Conservation (phyloP, 2,329 filamentous ascomycete genomes). For the Decorospora gaudefroyi region DNA sequence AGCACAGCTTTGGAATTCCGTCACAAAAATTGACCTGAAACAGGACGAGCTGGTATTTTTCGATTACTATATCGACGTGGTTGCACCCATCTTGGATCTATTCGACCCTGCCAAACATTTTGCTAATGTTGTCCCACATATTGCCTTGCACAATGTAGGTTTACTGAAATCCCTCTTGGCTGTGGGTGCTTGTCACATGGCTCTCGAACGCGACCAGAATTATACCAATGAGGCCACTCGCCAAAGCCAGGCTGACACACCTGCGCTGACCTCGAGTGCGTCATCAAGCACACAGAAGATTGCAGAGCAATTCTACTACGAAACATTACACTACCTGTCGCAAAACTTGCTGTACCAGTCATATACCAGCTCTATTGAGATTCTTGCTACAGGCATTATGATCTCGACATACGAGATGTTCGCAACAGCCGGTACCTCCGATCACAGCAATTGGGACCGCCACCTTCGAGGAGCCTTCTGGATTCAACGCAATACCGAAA, state of each 20-base stretch:
- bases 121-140: constrained; percentile 38
- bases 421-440: constrained; percentile 53
- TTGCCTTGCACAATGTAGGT: constrained; percentile 59
- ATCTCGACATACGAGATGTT: constrained; percentile 69
- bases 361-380: constrained; percentile 62
- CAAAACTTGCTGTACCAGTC: constrained; percentile 62
- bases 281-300: constrained; percentile 42
- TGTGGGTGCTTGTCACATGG: constrained; percentile 57
- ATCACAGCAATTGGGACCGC: constrained; percentile 60
- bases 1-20: constrained; percentile 33
- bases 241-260: constrained; percentile 30
- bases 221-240: constrained; percentile 28
- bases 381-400: constrained; percentile 62
- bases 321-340: constrained; percentile 65
- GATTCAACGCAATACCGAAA: constrained; percentile 64
- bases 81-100: constrained; percentile 51
- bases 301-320: constrained; percentile 61
- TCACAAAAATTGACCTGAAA: constrained; percentile 32
- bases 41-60: constrained; percentile 48
- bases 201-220: constrained; percentile 43
- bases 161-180: constrained; percentile 63
- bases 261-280: constrained; percentile 17
- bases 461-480: constrained; percentile 68
- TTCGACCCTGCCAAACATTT: constrained; percentile 51
- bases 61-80: constrained; percentile 46